Conservation (phyloP, 306 rosid genomes). For the Hylodesmum podocarpum region DNA sequence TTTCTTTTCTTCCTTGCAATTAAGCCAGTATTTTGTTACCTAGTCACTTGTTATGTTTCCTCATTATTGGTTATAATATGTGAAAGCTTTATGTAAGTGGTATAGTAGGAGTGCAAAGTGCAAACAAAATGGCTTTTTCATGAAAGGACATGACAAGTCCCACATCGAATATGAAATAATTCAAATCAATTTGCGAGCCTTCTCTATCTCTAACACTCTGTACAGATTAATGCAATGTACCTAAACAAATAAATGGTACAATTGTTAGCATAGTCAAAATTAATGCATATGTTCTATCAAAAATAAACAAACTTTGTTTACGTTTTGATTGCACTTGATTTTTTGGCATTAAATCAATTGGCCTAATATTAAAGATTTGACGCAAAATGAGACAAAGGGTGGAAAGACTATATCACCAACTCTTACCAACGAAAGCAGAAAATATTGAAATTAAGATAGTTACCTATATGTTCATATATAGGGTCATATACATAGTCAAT, state of each 20-base stretch:
- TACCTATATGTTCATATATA: not conserved
- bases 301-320: conserved; percentile 3
- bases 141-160: conserved; percentile 16
- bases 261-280: conserved; percentile 2
- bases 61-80: conserved; percentile 25
- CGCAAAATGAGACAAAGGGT: conserved; percentile 47
- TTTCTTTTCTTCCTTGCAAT: conserved; percentile 42
- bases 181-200: not conserved
- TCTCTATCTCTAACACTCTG: not conserved
- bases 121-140: conserved; percentile 33
- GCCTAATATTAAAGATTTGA: conserved; percentile 1
- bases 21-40: conserved; percentile 34
- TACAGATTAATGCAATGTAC: conserved; percentile 24
- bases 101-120: conserved; percentile 9
- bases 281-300: not conserved
- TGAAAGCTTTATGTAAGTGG: conserved; percentile 4
- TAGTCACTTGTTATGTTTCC: conserved; percentile 37
- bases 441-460: conserved; percentile 45
- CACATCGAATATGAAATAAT: not conserved
- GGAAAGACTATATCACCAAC: conserved; percentile 39
- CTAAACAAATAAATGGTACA: conserved; percentile 1
- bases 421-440: conserved; percentile 63
- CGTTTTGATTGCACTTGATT: conserved; percentile 2
- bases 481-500: conserved; percentile 4
- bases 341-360: conserved; percentile 26